Evolutionary conservation across 106 monocot genomes (phyloP), one percentile per base, ranked within the genome.

Genomic region (Ottelia alismoides): DNA sequence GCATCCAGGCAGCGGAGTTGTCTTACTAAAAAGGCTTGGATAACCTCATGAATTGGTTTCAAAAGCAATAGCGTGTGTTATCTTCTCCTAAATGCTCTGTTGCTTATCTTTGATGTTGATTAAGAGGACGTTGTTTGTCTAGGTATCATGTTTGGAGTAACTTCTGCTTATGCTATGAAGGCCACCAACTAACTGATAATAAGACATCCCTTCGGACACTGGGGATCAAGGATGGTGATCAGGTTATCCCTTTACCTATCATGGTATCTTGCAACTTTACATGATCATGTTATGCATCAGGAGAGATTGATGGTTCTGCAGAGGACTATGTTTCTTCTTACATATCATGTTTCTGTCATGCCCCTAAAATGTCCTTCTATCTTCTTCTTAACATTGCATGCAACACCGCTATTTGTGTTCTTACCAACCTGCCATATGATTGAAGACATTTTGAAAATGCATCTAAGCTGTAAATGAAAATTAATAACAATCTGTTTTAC

Each of bases 131-230:
- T 49, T 16, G 4, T 18, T 28, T 61, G 26, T 22, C 46, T 60
- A 69, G 69, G 69, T 60, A 51, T 28, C 60, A 58, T 53, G 69
- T 69, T 12, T 69, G 69, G 69, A 53, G 69, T 22, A 43, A 61
- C 31, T 69, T 69, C 45, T 69, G 69, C 31, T 53, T 69, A 20
- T 60, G 69, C 52, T 60, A 60, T 44, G 60, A 29, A 23, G 35
- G 48, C 16, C 53, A 69, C 7, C 52, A 60, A 45, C 21, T 69
- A 52, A 23, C 28, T 45, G 52, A 69, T 18, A 29, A 69, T 43
- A 69, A 53, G 60, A 21, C 44, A 17, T 29, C 14, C 9, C 60
- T 69, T 29, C 23, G 52, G n/a, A 35, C 24, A 3, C 45, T 69
- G 17, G 53, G 60, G 4, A 53, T 69, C 51, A 69, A 47, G 29